Conservation (phyloP, 768 basidiomycete species). For the Russula griseocarnosa region DNA sequence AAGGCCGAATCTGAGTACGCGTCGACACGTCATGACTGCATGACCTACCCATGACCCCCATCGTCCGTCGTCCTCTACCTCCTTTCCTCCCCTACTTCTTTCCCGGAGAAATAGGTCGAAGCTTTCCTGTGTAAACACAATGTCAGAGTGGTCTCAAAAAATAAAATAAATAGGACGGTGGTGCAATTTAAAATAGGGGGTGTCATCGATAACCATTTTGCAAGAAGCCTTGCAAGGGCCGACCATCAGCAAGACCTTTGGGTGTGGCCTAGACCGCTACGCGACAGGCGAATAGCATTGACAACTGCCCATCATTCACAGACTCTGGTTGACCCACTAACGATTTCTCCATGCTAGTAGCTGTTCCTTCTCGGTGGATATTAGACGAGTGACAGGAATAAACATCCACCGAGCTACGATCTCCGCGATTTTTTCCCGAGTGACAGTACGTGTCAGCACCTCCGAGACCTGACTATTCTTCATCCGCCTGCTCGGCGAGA, state of each 20-base stretch:
- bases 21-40: no score
- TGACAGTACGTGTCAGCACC: constrained; percentile 70
- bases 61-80: no score
- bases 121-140: no score
- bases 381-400: constrained; percentile 81
- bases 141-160: no score
- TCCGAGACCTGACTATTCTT: constrained; percentile 55
- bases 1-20: no score
- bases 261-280: constrained; percentile 89
- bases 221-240: no score
- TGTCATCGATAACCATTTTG: no score
- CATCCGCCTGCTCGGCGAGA: constrained; percentile 66
- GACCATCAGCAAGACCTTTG: constrained; percentile 83
- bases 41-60: no score
- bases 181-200: no score
- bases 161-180: no score
- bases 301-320: constrained; percentile 88
- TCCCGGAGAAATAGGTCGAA: no score
- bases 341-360: constrained; percentile 81
- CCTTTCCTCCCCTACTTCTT: no score
- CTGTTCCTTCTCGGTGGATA: constrained; percentile 91
- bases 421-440: constrained; percentile 87
- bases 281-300: constrained; percentile 87
- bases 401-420: constrained; percentile 93
- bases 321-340: constrained; percentile 90